Evolutionary conservation across 148 eudicot species (phyloP).

Genomic region (Vaccinium macrocarpon): DNA sequence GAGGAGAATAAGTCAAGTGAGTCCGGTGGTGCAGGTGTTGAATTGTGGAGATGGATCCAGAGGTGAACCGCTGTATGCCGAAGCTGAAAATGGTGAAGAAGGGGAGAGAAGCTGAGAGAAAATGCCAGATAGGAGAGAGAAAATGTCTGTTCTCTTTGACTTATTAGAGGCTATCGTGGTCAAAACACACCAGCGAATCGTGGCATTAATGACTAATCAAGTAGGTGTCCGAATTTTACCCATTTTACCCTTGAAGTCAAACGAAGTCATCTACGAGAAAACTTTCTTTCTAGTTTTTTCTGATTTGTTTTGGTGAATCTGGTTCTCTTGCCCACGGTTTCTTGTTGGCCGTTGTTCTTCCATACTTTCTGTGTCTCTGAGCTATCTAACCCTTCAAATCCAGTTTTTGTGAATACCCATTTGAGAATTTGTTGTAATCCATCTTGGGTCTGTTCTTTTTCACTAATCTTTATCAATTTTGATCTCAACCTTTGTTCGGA

Average conservation of each 20-base stretch:
- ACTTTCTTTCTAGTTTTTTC: background rate
- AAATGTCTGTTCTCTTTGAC: no score
- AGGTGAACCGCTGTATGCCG: no score
- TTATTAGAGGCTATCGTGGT: no score
- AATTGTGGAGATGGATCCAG: no score
- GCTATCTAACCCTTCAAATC: background rate
- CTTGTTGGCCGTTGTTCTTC: background rate
- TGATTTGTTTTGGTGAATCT: background rate
- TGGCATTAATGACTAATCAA: no score
- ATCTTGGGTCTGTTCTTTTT: background rate
- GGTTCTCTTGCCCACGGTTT: background rate
- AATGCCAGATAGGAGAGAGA: no score
- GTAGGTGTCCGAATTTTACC: background rate
- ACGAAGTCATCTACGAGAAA: background rate
- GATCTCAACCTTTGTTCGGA: background rate
- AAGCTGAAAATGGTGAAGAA: no score
- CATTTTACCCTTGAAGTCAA: background rate
- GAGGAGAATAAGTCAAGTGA: no score
- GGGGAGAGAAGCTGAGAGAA: no score
- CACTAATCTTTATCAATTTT: background rate
- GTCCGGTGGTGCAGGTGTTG: no score
- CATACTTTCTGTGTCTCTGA: background rate
- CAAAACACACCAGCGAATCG: no score
- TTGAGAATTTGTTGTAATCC: background rate
- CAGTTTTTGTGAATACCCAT: background rate